Evolutionary conservation across 768 basidiomycete genomes (phyloP), one percentile per base, ranked within the genome.

Genomic region (Harrya chromipes): DNA sequence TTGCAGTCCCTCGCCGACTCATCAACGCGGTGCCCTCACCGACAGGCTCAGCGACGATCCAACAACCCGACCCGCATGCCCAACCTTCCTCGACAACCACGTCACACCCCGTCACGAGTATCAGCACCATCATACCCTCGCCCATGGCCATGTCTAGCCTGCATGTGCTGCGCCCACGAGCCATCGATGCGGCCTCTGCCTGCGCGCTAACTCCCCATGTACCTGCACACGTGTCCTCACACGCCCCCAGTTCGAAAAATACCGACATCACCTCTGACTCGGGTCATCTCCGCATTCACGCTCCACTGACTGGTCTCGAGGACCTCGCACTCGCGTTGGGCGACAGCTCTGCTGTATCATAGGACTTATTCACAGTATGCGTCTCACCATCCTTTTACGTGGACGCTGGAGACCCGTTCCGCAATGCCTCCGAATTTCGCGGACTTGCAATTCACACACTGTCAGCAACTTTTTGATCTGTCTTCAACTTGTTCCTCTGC

Each of bases 221-320:
- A 46, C 48, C 38, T 56, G 44, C 56, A 65, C 65, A 67, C 65
- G 65, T 67, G 65, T 66, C 40, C 58, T 67, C 67, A 58, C 65
- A 67, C 67, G 65, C 56, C 48, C 62, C 55, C 52, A 33, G 33
- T 29, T 13, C 11, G 29, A n/a, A n/a, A n/a, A n/a, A n/a, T n/a
- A n/a, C n/a, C n/a, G n/a, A n/a, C n/a, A n/a, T n/a, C n/a, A n/a
- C n/a, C n/a, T n/a, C n/a, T n/a, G n/a, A n/a, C n/a, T n/a, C n/a
- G n/a, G n/a, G n/a, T n/a, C n/a, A n/a, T n/a, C n/a, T n/a, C n/a
- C n/a, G n/a, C n/a, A n/a, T n/a, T n/a, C n/a, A n/a, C n/a, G n/a
- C n/a, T n/a, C n/a, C n/a, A n/a, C n/a, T n/a, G n/a, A n/a, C n/a
- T n/a, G n/a, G n/a, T n/a, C n/a, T n/a, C n/a, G n/a, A n/a, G n/a